Evolutionary conservation across 179 eudicot genomes (phyloP), one percentile per base, ranked within the genome.

Genomic region (Silene vulgaris): DNA sequence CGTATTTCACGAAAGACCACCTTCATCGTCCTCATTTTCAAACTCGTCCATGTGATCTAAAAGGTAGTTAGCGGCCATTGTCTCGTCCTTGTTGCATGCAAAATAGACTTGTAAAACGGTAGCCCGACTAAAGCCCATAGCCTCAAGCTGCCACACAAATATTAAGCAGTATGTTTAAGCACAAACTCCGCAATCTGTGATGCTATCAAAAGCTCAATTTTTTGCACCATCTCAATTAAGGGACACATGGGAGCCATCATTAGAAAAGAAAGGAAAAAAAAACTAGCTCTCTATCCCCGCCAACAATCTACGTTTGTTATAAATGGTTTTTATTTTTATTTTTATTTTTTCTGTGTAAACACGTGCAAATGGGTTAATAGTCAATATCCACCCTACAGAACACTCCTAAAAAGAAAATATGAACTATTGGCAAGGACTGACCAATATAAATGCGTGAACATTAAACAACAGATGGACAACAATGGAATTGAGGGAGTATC

Each of bases 31-130:
- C 82, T 86, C 90, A 2, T 93, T 88, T 2, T 89, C 91, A 75
- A 92, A 89, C 82, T 92, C 99, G 5, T 90, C 95, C 88, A 89
- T 89, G 79, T 95, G 99, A 81, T 95, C 99, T 71, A 95, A 80
- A 16, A 92, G 95, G 74, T 92, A 95, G 74, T 95, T 95, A 5
- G 97, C 97, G 45, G 99, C 97, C 69, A 95, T 80, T 78, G 93
- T 96, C 87, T 95, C 99, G 17, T 92, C 88, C 86, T 90, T 95
- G 89, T 92, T 90, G 90, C 99, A 95, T 1, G 97, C 99, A 52
- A 95, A 90, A 81, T 79, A 95, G 8, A 90, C 99, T 80, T 92
- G 90, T 80, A 95, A 75, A 30, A 92, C 99, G 12, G 90, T 71
- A 29, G 88, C 90, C 76, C 97, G 85, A 81, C 90, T 89, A 69